Conservation (phyloP, 345 rosid genomes). For the Lagerstroemia speciosa region DNA sequence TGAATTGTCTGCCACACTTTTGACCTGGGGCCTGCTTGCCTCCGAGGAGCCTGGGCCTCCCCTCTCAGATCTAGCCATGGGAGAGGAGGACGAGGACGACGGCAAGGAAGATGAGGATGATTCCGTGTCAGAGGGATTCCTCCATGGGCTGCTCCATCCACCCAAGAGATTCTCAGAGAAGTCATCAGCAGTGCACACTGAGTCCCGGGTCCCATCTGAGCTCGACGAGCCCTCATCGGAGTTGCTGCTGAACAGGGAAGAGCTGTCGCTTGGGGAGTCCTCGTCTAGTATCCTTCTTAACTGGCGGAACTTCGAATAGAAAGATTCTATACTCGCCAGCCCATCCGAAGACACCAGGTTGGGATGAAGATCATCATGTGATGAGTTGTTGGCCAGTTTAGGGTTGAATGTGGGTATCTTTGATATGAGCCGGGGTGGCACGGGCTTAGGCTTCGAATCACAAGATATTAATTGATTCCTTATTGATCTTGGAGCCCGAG, state of each 20-base stretch:
- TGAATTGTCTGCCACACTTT: slow-evolving; percentile 21
- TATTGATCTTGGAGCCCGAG: slow-evolving; percentile 36
- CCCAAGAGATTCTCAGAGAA: slow-evolving; percentile 60
- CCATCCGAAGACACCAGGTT: slow-evolving; percentile 26
- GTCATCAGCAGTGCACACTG: slow-evolving; percentile 55
- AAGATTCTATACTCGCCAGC: slow-evolving; percentile 42
- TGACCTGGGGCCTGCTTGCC: slow-evolving; percentile 20
- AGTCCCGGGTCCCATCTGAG: slow-evolving; percentile 66
- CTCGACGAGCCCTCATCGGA: slow-evolving; percentile 88
- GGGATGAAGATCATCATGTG: slow-evolving; percentile 20
- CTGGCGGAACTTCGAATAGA: slow-evolving; percentile 49
- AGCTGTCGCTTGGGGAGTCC: slow-evolving; percentile 82
- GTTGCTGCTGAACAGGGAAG: slow-evolving; percentile 70
- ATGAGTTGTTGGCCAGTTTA: slow-evolving; percentile 2
- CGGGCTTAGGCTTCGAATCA: slow-evolving; percentile 34
- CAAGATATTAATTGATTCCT: slow-evolving; percentile 24
- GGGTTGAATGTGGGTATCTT: slow-evolving; percentile 3
- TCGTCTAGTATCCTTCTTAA: slow-evolving; percentile 60
- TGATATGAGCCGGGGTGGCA: slow-evolving; percentile 24
- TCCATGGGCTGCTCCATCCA: slow-evolving; percentile 43
- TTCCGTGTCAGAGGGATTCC: slow-evolving; percentile 48
- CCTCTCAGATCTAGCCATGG: slow-evolving; percentile 21
- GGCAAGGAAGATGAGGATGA: slow-evolving; percentile 53
- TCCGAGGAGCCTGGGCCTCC: slow-evolving; percentile 18
- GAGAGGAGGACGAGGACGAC: slow-evolving; percentile 51